Base-by-base conservation (phyloP, 495 filamentous ascomycete species). In the Neurospora hispaniola region DNA sequence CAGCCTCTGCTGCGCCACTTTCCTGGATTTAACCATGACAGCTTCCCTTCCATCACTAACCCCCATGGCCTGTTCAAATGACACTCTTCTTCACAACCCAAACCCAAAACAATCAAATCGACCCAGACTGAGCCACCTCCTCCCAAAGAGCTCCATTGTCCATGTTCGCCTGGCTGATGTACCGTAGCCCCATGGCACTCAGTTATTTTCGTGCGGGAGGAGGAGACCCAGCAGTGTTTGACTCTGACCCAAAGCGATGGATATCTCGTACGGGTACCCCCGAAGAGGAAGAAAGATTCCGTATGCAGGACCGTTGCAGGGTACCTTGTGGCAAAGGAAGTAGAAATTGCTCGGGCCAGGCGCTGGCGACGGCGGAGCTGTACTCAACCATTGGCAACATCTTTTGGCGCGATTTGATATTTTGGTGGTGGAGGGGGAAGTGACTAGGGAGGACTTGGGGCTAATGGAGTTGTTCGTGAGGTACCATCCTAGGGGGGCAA, bases 161-260 rank as follows among this genome's bases (percentile, higher is more conserved):
- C 72, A 74, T 77, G 76, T 71, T 46, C 12, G 74, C 76, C 4
- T 77, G 74, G 74, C 8, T 74, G 10, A 82, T 86, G 71, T 82
- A 86, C 46, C 77, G 77, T 69, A 80, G 87, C 71, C 62, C 78
- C 5, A 72, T 71, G 0, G 72, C 85, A 11, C 87, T 84, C 69
- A 80, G 81, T 0, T 38, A 38, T 38, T 38, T 6, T 38, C 27
- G 27, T 31, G 27, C 27, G 27, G 27, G 27, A 31, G 5, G 35
- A 38, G 2, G 9, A 20, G 72, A 85, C 0, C 83, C 83, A 20
- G 23, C 74, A 10, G 59, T 48, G 2, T 31, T 38, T 38, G 35
- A 5, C 0, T 88, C 88, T 73, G 75, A 72, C 3, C 86, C 86
- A 0, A 80, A 84, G 41, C 80, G 87, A 2, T 88, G 85, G 84